phyloP scores from a whole-genome alignment of 1,139 yeast species.

The Arxiozyma slooffiae region DNA sequence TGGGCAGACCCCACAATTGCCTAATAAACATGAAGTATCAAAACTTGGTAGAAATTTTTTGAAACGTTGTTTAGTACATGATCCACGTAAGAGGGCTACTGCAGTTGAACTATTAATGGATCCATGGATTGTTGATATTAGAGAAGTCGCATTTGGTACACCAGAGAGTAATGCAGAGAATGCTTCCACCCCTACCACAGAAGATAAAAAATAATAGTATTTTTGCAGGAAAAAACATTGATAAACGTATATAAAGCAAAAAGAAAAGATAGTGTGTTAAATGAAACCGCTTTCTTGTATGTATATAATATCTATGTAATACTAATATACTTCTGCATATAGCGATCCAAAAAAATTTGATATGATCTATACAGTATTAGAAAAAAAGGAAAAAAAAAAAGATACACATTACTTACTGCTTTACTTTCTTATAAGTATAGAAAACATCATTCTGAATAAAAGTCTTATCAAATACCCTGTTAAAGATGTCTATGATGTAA shows the following conservation, averaged over 20 bases:
- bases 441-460: slow-evolving; percentile 22
- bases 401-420: neutral
- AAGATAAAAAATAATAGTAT: neutral
- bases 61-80: slow-evolving; percentile 69
- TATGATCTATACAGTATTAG: too few relatives aligned
- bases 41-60: slow-evolving; percentile 63
- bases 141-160: slow-evolving; percentile 57
- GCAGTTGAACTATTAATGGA: slow-evolving; percentile 81
- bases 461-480: slow-evolving; percentile 15
- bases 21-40: slow-evolving; percentile 68
- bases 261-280: too few relatives aligned
- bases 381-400: neutral
- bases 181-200: neutral
- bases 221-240: too few relatives aligned
- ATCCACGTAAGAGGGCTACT: slow-evolving; percentile 69
- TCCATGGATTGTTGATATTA: slow-evolving; percentile 78
- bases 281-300: neutral
- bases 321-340: neutral
- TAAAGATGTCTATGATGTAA: slow-evolving; percentile 1
- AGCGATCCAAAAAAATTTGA: neutral
- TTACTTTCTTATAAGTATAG: slow-evolving; percentile 30
- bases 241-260: neutral
- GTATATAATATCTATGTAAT: neutral
- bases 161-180: neutral
- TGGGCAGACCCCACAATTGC: slow-evolving; percentile 83